Percentiles rank a stretch among this genome's conserved stretches.
phyloP scores from a whole-genome alignment of 2,329 filamentous ascomycete genomes.

The Paraphoma chrysanthemicola region DNA sequence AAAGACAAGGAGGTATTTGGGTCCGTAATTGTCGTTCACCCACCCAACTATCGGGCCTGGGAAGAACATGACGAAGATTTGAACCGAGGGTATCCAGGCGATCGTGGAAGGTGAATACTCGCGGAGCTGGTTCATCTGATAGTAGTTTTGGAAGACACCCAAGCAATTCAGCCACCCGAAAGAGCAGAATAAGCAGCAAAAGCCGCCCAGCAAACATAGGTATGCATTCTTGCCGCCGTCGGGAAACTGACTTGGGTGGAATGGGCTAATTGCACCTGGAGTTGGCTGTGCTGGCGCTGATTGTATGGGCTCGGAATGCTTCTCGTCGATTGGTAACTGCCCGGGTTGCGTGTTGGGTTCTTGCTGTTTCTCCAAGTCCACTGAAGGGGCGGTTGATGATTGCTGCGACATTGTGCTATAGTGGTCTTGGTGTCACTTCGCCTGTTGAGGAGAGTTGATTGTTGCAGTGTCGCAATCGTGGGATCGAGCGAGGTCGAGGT shows the following conservation, averaged over 20 bases:
- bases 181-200: slow-evolving; percentile 39
- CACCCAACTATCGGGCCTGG: slow-evolving; percentile 69
- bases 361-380: slow-evolving; percentile 22
- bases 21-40: slow-evolving; percentile 69
- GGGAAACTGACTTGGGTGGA: slow-evolving; percentile 43
- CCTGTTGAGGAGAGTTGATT: not conserved
- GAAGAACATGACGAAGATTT: slow-evolving; percentile 58
- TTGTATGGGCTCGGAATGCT: slow-evolving; percentile 8
- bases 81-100: slow-evolving; percentile 55
- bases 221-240: slow-evolving; percentile 48
- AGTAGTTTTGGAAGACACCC: slow-evolving; percentile 57
- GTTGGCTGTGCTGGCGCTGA: slow-evolving; percentile 4
- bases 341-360: slow-evolving; percentile 16
- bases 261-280: slow-evolving; percentile 19
- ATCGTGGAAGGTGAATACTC: slow-evolving; percentile 50
- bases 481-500: too few relatives aligned
- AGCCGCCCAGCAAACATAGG: slow-evolving; percentile 35
- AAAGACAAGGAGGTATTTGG: slow-evolving; percentile 60
- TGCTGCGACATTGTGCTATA: not conserved
- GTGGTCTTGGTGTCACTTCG: too few relatives aligned
- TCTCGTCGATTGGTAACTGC: slow-evolving; percentile 20
- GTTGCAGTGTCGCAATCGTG: too few relatives aligned
- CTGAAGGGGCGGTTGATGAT: slow-evolving; percentile 8
- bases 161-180: slow-evolving; percentile 56
- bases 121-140: slow-evolving; percentile 51